Base-by-base conservation (phyloP, 1,139 yeast genomes). In the Kodamaea plutei region DNA sequence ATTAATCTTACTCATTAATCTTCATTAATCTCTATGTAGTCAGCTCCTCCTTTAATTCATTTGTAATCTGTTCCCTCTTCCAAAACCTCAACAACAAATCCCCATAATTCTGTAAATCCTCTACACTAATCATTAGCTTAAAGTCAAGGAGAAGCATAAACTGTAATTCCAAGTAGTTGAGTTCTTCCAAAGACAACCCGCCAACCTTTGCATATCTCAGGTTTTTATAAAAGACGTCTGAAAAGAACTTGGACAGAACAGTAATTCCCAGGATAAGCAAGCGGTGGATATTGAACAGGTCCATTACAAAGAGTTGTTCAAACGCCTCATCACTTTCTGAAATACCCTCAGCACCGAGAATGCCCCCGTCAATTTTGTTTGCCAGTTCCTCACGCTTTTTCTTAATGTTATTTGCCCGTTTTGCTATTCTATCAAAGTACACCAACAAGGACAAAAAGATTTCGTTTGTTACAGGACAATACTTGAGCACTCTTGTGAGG, bases 191-290 rank as follows among this genome's bases (percentile, higher is more conserved):
- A 6, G 97, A 96, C 35, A 91, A 70, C 2, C 99, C 99, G 6
- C 99, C 98, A 24, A 91, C 97, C 57, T 91, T 87, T 15, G 98
- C 97, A 55, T 93, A 91, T 41, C 99, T 74, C 33, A 94, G 80
- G 58, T 93, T 91, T 52, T 93, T 91, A 69, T 93, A 91, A 54
- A 91, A 93, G 31, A 91, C 88, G 59, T 91, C 99, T 45, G 94
- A 82, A 56, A 89, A 89, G 57, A 91, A 93, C 61, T 91, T 91
- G 25, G 95, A 84, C 15, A 95, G 87, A 14, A 91, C 97, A 0
- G 98, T 91, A 34, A 93, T 84, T 7, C 97, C 98, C n/a, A 95
- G 84, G 27, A 91, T 91, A 33, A 91, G 85, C 38, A 91, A 70
- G 40, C 99, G 71, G 59, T 91, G 99, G 42, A 91, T 88, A 55